Evolutionary conservation across 164 flowering plant species (phyloP).

Genomic region (Tetrastigma voinierianum): DNA sequence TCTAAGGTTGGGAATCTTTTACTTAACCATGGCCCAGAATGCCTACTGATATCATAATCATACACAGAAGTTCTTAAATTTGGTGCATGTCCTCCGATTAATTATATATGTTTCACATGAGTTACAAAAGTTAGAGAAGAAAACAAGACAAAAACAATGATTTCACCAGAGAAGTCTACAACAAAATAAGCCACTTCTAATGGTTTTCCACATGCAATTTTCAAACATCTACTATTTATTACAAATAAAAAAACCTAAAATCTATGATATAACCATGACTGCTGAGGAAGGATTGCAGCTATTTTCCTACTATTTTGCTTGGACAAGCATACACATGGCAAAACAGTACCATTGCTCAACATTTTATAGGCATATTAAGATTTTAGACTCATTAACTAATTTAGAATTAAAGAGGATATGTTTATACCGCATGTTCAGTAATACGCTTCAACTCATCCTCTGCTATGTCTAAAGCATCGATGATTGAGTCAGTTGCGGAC

Average conservation of each 20-base stretch:
- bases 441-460: slow-evolving; percentile 71
- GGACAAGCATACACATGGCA: neutral
- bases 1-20: too few species aligned
- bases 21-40: too few species aligned
- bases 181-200: too few species aligned
- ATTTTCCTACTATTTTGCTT: neutral
- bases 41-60: too few species aligned
- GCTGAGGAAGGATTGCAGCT: too few species aligned
- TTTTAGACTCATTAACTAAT: neutral
- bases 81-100: too few species aligned
- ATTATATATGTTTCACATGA: too few species aligned
- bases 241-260: neutral
- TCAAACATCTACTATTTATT: neutral
- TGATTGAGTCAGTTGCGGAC: slow-evolving; percentile 69
- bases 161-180: too few species aligned
- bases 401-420: neutral
- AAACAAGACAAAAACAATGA: too few species aligned
- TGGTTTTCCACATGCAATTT: too few species aligned
- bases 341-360: neutral
- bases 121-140: too few species aligned
- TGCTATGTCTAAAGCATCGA: slow-evolving; percentile 85
- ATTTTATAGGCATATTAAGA: neutral
- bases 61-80: too few species aligned
- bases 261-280: neutral
- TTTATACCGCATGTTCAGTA: slow-evolving; percentile 64